phyloP scores from a whole-genome alignment of 106 monocot species.

The Vanilla planifolia region DNA sequence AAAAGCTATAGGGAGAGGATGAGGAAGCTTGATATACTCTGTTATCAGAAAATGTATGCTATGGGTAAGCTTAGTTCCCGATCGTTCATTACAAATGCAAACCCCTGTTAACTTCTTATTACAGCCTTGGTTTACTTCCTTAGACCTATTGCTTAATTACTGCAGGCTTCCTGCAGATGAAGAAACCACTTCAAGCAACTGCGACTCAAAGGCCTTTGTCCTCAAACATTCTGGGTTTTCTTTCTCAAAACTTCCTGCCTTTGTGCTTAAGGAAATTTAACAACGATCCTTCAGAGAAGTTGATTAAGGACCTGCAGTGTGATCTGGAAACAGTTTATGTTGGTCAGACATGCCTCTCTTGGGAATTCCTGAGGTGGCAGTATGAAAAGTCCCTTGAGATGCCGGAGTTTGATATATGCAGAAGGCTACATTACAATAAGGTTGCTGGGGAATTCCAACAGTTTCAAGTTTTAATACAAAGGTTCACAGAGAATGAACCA shows the following conservation, averaged over 20 bases:
- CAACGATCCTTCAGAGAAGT: conserved; percentile 31
- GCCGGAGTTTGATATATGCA: conserved; percentile 32
- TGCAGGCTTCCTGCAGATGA: conserved; percentile 59
- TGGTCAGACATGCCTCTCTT: conserved; percentile 79
- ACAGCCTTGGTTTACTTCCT: neutral
- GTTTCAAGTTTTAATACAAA: conserved; percentile 57
- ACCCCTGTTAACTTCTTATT: too few relatives aligned
- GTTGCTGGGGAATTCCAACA: conserved; percentile 87
- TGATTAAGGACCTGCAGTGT: conserved; percentile 52
- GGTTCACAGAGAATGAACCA: conserved; percentile 70
- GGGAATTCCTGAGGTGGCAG: conserved; percentile 91
- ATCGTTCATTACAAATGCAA: neutral
- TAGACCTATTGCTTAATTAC: neutral
- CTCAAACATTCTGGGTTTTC: conserved; percentile 30
- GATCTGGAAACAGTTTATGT: conserved; percentile 79
- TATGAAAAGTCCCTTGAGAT: conserved; percentile 52
- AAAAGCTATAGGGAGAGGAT: conserved; percentile 82
- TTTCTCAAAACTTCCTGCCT: conserved; percentile 45
- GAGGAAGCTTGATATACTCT: conserved; percentile 86
- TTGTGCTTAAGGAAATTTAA: conserved; percentile 22
- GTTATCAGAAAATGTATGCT: conserved; percentile 95
- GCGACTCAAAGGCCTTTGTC: conserved; percentile 23
- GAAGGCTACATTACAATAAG: conserved; percentile 38
- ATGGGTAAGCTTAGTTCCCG: conserved; percentile 43
- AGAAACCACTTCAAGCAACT: conserved; percentile 39